These are phyloP conservation scores for Arthrobotrys pseudoclavata DNA, from an alignment of 2,329 filamentous ascomycete species.

Conservation along the genomic window DNA sequence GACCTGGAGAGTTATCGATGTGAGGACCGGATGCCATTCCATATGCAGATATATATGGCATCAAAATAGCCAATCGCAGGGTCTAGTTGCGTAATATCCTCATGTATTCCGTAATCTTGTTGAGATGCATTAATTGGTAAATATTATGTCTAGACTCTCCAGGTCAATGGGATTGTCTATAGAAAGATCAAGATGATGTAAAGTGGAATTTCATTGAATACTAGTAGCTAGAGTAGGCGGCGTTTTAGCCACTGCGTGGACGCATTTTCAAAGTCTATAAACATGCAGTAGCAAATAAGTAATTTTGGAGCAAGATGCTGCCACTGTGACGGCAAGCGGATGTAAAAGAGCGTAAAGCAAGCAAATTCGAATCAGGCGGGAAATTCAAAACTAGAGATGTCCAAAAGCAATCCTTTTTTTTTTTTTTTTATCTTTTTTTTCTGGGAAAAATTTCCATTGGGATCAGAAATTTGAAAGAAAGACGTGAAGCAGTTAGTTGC, in stretches of 20 bases:
- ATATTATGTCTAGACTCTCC: neutral
- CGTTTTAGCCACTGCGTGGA: slow-evolving; percentile 34
- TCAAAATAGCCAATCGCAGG: slow-evolving; percentile 29
- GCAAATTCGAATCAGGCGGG: slow-evolving; percentile 25
- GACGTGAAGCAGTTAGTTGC: slow-evolving; percentile 21
- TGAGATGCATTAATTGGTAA: slow-evolving; percentile 10
- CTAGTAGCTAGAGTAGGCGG: slow-evolving; percentile 16
- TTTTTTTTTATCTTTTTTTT: slow-evolving; percentile 38
- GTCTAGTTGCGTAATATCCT: slow-evolving; percentile 36
- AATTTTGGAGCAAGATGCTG: slow-evolving; percentile 36
- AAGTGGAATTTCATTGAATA: slow-evolving; percentile 29
- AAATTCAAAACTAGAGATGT: slow-evolving; percentile 20
- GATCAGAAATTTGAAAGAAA: slow-evolving; percentile 23
- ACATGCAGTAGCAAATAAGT: slow-evolving; percentile 44
- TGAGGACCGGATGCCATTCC: slow-evolving; percentile 40
- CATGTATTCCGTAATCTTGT: slow-evolving; percentile 19
- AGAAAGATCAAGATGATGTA: neutral
- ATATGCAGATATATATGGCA: slow-evolving; percentile 37
- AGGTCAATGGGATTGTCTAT: slow-evolving; percentile 12
- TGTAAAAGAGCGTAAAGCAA: slow-evolving; percentile 42
- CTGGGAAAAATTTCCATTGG: slow-evolving; percentile 23
- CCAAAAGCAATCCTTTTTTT: slow-evolving; percentile 38
- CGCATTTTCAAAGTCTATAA: slow-evolving; percentile 54
- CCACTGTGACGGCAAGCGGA: slow-evolving; percentile 12
- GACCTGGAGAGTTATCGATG: slow-evolving; percentile 30